Percentiles rank a stretch among this genome's conserved stretches.
Conservation (phyloP, 75 land plant genomes). For the Larix kaempferi region DNA sequence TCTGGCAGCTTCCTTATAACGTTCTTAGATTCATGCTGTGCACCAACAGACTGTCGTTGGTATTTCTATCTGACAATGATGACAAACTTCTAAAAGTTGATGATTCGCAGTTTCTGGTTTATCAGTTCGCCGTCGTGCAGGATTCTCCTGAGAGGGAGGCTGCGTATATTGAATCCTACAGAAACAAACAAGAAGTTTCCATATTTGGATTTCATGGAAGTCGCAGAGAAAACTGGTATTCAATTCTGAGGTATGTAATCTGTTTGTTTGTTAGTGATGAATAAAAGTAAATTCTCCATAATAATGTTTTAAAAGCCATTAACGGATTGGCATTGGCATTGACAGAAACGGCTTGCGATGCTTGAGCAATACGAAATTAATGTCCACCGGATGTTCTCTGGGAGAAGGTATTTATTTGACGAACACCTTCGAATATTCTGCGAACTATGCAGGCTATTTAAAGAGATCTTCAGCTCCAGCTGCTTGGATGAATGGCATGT, state of each 20-base stretch:
- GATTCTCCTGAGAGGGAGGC: slow-evolving; percentile 29
- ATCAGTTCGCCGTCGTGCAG: slow-evolving; percentile 28
- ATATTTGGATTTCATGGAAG: slow-evolving; percentile 39
- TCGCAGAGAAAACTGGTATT: slow-evolving; percentile 26
- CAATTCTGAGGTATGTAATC: slow-evolving; percentile 19
- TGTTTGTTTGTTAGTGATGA: neutral
- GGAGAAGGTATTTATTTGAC: too few relatives aligned
- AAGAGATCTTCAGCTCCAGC: too few relatives aligned
- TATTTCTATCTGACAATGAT: neutral
- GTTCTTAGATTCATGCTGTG: slow-evolving; percentile 20
- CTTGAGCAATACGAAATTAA: too few relatives aligned
- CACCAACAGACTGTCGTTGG: slow-evolving; percentile 21
- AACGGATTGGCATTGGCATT: too few relatives aligned
- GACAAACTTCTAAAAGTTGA: neutral
- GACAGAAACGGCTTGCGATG: too few relatives aligned
- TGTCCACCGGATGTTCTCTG: too few relatives aligned
- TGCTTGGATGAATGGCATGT: too few relatives aligned
- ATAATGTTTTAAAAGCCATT: too few relatives aligned
- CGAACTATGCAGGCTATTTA: too few relatives aligned
- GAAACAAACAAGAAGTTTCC: neutral
- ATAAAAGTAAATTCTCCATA: too few relatives aligned
- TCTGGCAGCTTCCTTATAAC: slow-evolving; percentile 11
- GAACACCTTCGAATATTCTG: too few relatives aligned
- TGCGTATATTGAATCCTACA: neutral
- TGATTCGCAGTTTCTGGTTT: neutral